Evolutionary conservation across 768 basidiomycete species (phyloP).

Genomic region (Lactifluus rugatus): DNA sequence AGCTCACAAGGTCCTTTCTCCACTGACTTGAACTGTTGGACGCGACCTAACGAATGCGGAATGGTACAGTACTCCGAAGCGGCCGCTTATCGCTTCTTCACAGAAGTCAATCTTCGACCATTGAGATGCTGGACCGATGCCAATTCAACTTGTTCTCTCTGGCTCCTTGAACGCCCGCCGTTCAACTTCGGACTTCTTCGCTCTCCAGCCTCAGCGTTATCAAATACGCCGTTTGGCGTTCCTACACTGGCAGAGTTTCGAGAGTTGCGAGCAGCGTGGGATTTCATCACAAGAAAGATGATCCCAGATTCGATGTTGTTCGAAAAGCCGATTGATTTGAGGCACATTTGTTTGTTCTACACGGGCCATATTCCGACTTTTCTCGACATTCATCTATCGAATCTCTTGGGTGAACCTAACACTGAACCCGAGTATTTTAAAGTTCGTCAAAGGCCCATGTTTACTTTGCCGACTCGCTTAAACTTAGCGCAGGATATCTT

Average conservation of each 20-base stretch:
- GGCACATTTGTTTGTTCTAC: slow-evolving; percentile 95
- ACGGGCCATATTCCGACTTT: slow-evolving; percentile 93
- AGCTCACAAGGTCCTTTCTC: slow-evolving; percentile 67
- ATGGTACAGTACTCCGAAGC: slow-evolving; percentile 60
- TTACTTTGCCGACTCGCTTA: background rate
- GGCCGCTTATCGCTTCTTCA: slow-evolving; percentile 64
- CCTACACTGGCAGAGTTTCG: slow-evolving; percentile 76
- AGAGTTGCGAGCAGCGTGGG: slow-evolving; percentile 82
- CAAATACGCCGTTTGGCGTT: slow-evolving; percentile 46
- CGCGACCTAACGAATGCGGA: background rate
- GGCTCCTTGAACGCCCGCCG: slow-evolving; percentile 81
- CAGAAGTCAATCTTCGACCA: slow-evolving; percentile 66
- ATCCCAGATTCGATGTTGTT: slow-evolving; percentile 79
- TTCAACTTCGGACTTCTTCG: slow-evolving; percentile 64
- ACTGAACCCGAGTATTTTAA: slow-evolving; percentile 83
- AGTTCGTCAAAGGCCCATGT: slow-evolving; percentile 25
- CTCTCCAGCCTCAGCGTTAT: slow-evolving; percentile 27
- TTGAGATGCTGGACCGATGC: slow-evolving; percentile 81
- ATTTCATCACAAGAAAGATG: slow-evolving; percentile 74
- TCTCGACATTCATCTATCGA: slow-evolving; percentile 81
- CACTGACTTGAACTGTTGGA: background rate
- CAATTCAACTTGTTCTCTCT: slow-evolving; percentile 65
- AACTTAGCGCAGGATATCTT: slow-evolving; percentile 49
- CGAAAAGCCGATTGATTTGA: slow-evolving; percentile 85
- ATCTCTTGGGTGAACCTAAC: slow-evolving; percentile 61